Base-by-base conservation (phyloP, 2,329 filamentous ascomycete genomes). In the Podosphaera aphanis region DNA sequence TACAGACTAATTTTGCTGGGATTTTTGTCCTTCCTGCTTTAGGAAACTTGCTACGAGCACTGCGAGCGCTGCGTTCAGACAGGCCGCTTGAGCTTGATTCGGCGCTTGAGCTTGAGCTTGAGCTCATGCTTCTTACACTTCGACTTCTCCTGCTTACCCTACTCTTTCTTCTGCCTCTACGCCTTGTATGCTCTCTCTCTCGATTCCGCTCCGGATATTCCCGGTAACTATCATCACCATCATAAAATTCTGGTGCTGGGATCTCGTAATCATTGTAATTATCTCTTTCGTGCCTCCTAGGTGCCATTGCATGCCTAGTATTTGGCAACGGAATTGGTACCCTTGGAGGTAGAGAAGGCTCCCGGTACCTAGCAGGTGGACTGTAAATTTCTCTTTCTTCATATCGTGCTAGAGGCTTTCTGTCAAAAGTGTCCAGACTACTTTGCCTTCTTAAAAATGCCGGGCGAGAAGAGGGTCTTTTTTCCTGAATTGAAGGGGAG, bases 11-110 rank as follows among this genome's bases (percentile, higher is more conserved):
- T 47, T 79, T 73, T 48, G 74, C 76, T 0, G 86, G 86, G 60
- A 94, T 85, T 54, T 82, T 76, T 13, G 86, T 94, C 69, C 86
- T 93, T 55, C 86, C 86, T 60, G 80, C 85, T 64, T 82, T 81
- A 8, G 80, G 79, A 51, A 81, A 83, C 47, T 77, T 70, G 60
- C 65, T 73, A 56, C 65, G 68, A n/a, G 68, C 60, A 8, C 67
- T 67, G 35, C 63, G 54, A 15, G 55, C 55, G 2, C 68, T 71
- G 20, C 65, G 66, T 18, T 66, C 47, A 7, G 10, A 13, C 6
- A 61, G 25, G 13, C 11, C 4, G 25, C 41, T 43, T 11, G 6
- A 13, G 13, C 29, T 23, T 33, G 25, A 19, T 6, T 1, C 3
- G 5, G 13, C n/a, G 25, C 44, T 45, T 25, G 20, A 29, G n/a